Conservation (phyloP, 805 yeast species). For the Isabelozyma gotoi region DNA sequence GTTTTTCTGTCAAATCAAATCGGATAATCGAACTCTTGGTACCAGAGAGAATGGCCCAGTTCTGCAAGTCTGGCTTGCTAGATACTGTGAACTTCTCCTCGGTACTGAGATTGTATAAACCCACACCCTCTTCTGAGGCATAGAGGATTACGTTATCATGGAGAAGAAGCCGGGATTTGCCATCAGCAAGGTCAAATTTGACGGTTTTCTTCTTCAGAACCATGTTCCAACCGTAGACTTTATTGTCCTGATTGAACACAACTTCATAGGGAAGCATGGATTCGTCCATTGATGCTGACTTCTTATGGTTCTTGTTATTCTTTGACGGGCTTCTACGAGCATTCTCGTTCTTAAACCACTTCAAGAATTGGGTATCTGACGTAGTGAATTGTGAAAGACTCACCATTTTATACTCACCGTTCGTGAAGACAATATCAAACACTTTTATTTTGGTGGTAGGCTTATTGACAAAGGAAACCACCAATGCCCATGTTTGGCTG, state of each 20-base stretch:
- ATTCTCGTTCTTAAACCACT: conserved; percentile 1
- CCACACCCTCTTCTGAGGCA: background rate
- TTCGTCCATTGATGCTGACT: conserved; percentile 9
- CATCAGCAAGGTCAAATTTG: background rate
- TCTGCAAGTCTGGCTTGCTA: background rate
- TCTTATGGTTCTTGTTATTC: conserved; percentile 6
- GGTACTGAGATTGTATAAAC: background rate
- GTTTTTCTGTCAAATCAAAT: background rate
- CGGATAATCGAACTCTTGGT: background rate
- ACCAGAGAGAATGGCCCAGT: background rate
- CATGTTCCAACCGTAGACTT: conserved; percentile 13
- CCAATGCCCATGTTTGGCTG: background rate
- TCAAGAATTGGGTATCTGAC: background rate
- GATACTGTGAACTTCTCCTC: background rate
- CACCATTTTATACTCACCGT: background rate
- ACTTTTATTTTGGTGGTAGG: background rate
- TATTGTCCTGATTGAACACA: conserved; percentile 13
- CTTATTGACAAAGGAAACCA: background rate
- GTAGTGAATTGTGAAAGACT: background rate
- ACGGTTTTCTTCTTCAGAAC: conserved; percentile 10
- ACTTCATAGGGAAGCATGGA: conserved; percentile 12
- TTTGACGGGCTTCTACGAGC: background rate
- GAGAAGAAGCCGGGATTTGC: background rate
- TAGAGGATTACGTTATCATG: background rate
- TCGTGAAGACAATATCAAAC: background rate